phyloP scores from a whole-genome alignment of 495 filamentous ascomycete genomes.

The Podospora fimiseda region DNA sequence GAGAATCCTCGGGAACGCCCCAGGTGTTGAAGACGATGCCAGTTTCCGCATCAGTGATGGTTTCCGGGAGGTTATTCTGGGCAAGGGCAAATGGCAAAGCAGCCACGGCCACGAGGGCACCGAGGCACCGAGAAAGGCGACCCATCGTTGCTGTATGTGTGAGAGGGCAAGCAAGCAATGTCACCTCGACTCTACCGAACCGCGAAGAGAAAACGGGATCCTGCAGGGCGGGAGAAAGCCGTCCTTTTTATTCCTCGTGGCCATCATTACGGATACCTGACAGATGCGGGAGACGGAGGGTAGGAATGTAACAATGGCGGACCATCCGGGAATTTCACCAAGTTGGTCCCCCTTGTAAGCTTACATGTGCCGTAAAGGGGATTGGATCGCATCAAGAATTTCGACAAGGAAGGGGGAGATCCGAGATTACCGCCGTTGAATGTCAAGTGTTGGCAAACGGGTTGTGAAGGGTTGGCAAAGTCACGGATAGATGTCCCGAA shows the following conservation, averaged over 20 bases:
- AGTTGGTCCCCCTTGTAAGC: conserved; percentile 4
- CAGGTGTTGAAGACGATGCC: conserved; percentile 44
- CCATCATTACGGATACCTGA: conserved; percentile 3
- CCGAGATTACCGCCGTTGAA: neutral
- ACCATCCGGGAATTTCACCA: conserved; percentile 17
- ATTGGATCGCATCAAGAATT: neutral
- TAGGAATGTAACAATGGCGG: conserved; percentile 21
- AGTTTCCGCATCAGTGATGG: conserved; percentile 38
- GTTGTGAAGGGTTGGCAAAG: neutral
- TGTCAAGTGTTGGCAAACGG: neutral
- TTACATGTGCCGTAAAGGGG: neutral
- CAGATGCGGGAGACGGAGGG: conserved; percentile 6
- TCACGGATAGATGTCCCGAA: conserved; percentile 10
- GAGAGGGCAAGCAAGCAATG: conserved; percentile 6
- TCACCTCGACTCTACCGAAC: conserved; percentile 10
- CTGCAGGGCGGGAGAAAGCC: conserved; percentile 1
- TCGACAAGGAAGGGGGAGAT: neutral
- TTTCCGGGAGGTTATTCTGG: conserved; percentile 20
- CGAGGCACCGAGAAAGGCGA: conserved; percentile 18
- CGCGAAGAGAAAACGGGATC: conserved; percentile 7
- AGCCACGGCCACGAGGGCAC: conserved; percentile 23
- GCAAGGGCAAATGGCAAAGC: conserved; percentile 22
- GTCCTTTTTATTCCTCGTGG: conserved; percentile 9
- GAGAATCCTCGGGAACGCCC: conserved; percentile 19
- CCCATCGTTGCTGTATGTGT: conserved; percentile 18